Percentiles rank a stretch among this genome's conserved stretches.
Evolutionary conservation across 352 stramenopile genomes (phyloP).

Genomic region (Globisporangium ultimum): DNA sequence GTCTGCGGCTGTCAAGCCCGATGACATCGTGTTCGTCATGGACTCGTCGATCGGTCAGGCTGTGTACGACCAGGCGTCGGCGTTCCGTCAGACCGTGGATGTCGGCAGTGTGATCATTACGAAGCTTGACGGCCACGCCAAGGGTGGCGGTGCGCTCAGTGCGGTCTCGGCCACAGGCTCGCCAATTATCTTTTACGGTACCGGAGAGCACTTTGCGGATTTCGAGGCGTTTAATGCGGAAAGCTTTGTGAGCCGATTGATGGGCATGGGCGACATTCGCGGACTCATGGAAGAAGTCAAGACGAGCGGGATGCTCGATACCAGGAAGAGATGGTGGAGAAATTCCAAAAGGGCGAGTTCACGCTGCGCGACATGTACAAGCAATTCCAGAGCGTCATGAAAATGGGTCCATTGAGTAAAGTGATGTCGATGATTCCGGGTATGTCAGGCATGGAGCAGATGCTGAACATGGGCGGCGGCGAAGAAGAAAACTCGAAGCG

Average conservation of each 20-base stretch:
- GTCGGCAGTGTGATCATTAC: constrained; percentile 99
- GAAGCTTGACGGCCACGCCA: constrained; percentile 99
- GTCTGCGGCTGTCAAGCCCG: constrained; percentile 90
- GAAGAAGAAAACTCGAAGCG: constrained; percentile 91
- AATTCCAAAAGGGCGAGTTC: constrained; percentile 95
- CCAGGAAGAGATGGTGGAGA: constrained; percentile 96
- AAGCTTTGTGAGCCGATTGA: constrained; percentile 97
- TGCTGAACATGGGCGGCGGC: constrained; percentile 89
- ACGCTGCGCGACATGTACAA: constrained; percentile 99
- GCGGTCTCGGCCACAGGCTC: constrained; percentile 97
- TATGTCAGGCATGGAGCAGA: constrained; percentile 86
- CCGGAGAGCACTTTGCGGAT: constrained; percentile 97
- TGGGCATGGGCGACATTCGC: constrained; percentile 98
- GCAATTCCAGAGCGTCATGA: constrained; percentile 98
- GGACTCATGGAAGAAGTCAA: constrained; percentile 95
- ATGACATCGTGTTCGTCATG: constrained; percentile 99
- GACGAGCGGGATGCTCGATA: constrained; percentile 86
- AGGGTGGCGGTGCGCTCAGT: constrained; percentile 96
- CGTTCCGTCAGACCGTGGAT: constrained; percentile 94
- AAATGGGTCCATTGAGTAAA: constrained; percentile 96
- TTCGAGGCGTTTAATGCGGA: constrained; percentile 98
- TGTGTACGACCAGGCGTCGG: constrained; percentile 95
- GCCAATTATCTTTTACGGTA: constrained; percentile 98
- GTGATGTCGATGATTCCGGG: constrained; percentile 99
- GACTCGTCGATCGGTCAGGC: constrained; percentile 99